These are phyloP conservation scores for Aspergillus bertholletiae DNA, from an alignment of 495 filamentous ascomycete species.

Conservation along the genomic window DNA sequence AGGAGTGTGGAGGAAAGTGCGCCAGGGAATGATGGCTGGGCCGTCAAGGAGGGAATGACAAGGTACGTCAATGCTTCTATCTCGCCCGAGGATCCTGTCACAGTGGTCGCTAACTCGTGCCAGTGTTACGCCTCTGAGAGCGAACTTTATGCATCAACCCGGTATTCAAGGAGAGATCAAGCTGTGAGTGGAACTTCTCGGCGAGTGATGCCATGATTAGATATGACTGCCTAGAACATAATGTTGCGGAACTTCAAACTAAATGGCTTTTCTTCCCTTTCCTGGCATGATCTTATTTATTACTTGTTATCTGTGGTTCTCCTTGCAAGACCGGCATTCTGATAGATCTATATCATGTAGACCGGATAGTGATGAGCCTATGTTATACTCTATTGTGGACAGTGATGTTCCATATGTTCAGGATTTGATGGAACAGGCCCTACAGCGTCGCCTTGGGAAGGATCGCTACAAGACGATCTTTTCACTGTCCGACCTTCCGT, in stretches of 20 bases:
- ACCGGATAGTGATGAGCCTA: conserved; percentile 33
- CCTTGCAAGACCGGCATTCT: conserved; percentile 28
- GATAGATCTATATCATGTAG: conserved; percentile 39
- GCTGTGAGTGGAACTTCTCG: conserved; percentile 68
- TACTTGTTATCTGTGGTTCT: conserved; percentile 2
- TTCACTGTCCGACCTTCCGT: conserved; percentile 41
- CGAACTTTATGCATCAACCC: conserved; percentile 85
- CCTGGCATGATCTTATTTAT: conserved; percentile 8
- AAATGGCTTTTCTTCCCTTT: conserved; percentile 17
- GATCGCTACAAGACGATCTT: conserved; percentile 39
- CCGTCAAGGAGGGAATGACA: conserved; percentile 80
- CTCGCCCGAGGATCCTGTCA: neutral
- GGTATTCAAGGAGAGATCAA: conserved; percentile 72
- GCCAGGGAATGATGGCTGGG: conserved; percentile 94
- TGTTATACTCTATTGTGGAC: conserved; percentile 70
- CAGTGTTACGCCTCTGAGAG: conserved; percentile 86
- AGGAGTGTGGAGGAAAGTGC: conserved; percentile 72
- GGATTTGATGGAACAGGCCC: conserved; percentile 69
- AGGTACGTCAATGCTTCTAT: conserved; percentile 60
- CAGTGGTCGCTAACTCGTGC: conserved; percentile 12
- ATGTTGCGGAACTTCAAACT: conserved; percentile 25
- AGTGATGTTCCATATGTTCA: conserved; percentile 87
- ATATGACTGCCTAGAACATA: conserved; percentile 21
- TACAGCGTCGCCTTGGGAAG: conserved; percentile 57
- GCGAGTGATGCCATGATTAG: conserved; percentile 20